These are phyloP conservation scores for Mycena capillaripes DNA, from an alignment of 768 basidiomycete species.

Conservation along the genomic window DNA sequence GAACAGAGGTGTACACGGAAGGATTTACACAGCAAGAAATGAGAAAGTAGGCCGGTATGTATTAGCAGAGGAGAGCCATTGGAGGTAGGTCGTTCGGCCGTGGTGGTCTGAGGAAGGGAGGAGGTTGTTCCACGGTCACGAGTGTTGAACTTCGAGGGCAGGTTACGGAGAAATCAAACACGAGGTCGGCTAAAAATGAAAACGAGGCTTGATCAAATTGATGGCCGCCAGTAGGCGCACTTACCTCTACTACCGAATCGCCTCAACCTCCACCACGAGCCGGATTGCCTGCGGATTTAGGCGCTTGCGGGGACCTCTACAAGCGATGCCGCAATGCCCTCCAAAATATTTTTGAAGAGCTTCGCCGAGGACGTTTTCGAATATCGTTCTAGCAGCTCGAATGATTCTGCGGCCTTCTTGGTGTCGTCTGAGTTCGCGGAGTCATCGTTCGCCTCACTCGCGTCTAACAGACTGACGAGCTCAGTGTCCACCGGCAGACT, in stretches of 20 bases:
- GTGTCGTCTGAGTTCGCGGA: neutral
- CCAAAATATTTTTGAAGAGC: constrained; percentile 75
- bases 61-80: constrained; percentile 21
- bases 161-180: too few relatives aligned
- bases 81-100: neutral
- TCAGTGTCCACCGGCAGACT: constrained; percentile 94
- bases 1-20: constrained; percentile 33
- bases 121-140: too few relatives aligned
- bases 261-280: neutral
- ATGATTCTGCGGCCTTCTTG: constrained; percentile 48
- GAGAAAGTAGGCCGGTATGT: neutral
- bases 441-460: constrained; percentile 55
- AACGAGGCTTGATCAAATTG: neutral
- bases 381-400: constrained; percentile 74
- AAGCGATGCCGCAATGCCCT: constrained; percentile 51
- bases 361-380: constrained; percentile 75
- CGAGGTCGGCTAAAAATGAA: too few relatives aligned
- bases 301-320: neutral
- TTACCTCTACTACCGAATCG: too few relatives aligned
- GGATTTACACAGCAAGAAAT: constrained; percentile 31
- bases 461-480: constrained; percentile 88
- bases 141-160: too few relatives aligned
- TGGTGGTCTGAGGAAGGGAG: neutral
- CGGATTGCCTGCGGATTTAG: neutral
- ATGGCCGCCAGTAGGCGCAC: neutral